Conservation (phyloP, 2,329 filamentous ascomycete species). For the Ampelomyces quisqualis region DNA sequence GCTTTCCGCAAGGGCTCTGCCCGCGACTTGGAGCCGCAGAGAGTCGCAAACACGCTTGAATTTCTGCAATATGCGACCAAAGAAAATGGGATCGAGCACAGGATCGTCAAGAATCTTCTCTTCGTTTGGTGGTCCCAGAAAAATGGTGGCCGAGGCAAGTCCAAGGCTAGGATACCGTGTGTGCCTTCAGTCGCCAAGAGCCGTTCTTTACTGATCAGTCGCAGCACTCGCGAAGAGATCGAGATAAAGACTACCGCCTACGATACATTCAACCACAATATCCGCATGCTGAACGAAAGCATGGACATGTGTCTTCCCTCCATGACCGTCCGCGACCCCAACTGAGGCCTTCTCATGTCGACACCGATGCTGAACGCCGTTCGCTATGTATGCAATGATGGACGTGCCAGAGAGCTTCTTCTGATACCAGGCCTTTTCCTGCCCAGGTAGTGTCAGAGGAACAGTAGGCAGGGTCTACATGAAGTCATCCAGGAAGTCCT, state of each 20-base stretch:
- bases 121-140: slow-evolving; percentile 50
- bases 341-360: too few relatives aligned
- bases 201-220: slow-evolving; percentile 4
- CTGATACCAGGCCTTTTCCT: too few relatives aligned
- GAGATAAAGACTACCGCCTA: slow-evolving; percentile 48
- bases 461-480: slow-evolving; percentile 21
- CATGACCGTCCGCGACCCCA: slow-evolving; percentile 34
- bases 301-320: slow-evolving; percentile 62
- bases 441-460: too few relatives aligned
- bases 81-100: slow-evolving; percentile 69
- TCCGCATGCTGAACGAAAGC: slow-evolving; percentile 72
- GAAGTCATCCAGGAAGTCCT: slow-evolving; percentile 86
- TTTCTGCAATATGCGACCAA: slow-evolving; percentile 67
- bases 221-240: slow-evolving; percentile 28
- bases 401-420: neutral
- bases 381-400: slow-evolving; percentile 1
- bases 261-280: slow-evolving; percentile 66
- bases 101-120: slow-evolving; percentile 68
- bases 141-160: slow-evolving; percentile 33
- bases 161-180: slow-evolving; percentile 22
- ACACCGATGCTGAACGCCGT: slow-evolving; percentile 13
- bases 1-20: slow-evolving; percentile 42
- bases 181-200: too few relatives aligned
- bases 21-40: slow-evolving; percentile 43
- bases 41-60: slow-evolving; percentile 65